Conservation (phyloP, 306 rosid species). For the Coriaria nepalensis region DNA sequence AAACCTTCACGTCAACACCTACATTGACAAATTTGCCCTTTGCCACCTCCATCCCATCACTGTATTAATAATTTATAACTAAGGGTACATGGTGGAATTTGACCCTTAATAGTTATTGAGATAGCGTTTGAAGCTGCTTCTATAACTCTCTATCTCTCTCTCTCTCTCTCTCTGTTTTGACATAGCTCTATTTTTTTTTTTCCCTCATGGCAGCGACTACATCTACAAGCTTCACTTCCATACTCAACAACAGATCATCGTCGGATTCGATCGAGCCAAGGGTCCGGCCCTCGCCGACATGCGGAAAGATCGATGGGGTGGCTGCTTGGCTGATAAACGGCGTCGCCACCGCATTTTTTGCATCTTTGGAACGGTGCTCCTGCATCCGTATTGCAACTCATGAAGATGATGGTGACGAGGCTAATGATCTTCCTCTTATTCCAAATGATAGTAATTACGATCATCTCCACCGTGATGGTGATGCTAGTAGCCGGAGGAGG, state of each 20-base stretch:
- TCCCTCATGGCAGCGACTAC: constrained; percentile 32
- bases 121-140: too few relatives aligned
- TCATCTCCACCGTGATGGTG: constrained; percentile 20
- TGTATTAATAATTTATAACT: too few relatives aligned
- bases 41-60: too few relatives aligned
- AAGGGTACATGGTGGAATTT: too few relatives aligned
- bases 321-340: constrained; percentile 66
- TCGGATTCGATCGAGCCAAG: constrained; percentile 20
- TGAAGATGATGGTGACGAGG: constrained; percentile 31
- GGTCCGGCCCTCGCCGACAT: constrained; percentile 22
- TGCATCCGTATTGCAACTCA: constrained; percentile 51
- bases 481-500: constrained; percentile 30
- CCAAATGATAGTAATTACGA: constrained; percentile 28
- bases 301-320: constrained; percentile 52
- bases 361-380: constrained; percentile 48
- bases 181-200: constrained; percentile 1
- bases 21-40: too few relatives aligned
- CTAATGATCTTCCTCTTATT: constrained; percentile 43
- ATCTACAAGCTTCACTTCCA: constrained; percentile 24
- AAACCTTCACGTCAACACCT: too few relatives aligned
- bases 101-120: too few relatives aligned
- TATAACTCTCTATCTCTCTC: background rate
- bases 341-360: constrained; percentile 41
- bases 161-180: background rate
- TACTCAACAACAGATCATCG: constrained; percentile 33